Percentiles rank a stretch among this genome's conserved stretches.
Conservation (phyloP, 2,329 filamentous ascomycete genomes). For the Tolypocladium guangdongense region DNA sequence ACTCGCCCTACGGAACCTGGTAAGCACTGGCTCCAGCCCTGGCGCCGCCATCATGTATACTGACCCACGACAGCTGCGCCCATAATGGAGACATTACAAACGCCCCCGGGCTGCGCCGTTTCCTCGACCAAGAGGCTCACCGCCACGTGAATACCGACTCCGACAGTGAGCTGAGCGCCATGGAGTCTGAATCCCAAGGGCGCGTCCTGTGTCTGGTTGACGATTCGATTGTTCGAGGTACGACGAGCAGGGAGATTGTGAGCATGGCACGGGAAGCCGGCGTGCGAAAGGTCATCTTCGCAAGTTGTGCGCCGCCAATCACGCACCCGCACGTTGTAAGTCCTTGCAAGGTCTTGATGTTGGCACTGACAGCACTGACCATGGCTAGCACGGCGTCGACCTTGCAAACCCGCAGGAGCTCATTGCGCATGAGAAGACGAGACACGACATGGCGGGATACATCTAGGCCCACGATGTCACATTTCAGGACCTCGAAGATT, state of each 20-base stretch:
- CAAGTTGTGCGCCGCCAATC: conserved; percentile 71
- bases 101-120: conserved; percentile 55
- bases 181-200: conserved; percentile 72
- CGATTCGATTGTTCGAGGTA: conserved; percentile 71
- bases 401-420: conserved; percentile 31
- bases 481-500: conserved; percentile 52
- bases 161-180: conserved; percentile 82
- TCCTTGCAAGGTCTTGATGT: not conserved
- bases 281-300: conserved; percentile 73
- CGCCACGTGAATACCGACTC: conserved; percentile 84
- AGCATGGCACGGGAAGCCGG: conserved; percentile 75
- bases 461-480: conserved; percentile 7
- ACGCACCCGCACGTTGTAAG: conserved; percentile 79
- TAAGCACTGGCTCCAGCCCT: not conserved
- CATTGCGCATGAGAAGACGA: conserved; percentile 28
- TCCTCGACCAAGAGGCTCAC: conserved; percentile 67
- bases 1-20: conserved; percentile 72
- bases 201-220: conserved; percentile 77
- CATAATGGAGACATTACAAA: conserved; percentile 88
- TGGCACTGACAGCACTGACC: not conserved
- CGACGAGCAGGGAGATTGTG: conserved; percentile 6
- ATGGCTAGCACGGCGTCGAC: conserved; percentile 32
- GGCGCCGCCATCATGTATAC: not conserved
- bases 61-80: conserved; percentile 33
- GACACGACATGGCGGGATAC: conserved; percentile 23